A percentile compares a stretch with the other conserved stretches of the same genome.
Evolutionary conservation across 768 basidiomycete genomes (phyloP).

Genomic region (Brasilioporus rufonigricans): DNA sequence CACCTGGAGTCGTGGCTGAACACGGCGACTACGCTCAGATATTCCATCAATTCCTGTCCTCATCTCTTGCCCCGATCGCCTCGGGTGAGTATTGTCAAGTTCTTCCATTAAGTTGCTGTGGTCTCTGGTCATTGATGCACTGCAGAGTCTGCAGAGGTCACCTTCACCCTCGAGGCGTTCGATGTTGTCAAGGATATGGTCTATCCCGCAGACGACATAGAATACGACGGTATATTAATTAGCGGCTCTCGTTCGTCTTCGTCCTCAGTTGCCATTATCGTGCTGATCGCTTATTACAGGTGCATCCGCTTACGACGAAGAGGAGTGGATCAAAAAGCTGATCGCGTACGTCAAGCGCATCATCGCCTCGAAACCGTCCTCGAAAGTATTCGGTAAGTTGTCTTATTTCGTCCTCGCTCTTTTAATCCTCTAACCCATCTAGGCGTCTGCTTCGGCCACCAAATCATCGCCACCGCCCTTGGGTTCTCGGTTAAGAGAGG

Average conservation of each 20-base stretch:
- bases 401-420: not conserved
- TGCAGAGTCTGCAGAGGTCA: slow-evolving; percentile 6
- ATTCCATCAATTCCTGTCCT: slow-evolving; percentile 45
- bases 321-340: slow-evolving; percentile 38
- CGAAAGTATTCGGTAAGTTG: slow-evolving; percentile 68
- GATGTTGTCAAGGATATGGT: slow-evolving; percentile 63
- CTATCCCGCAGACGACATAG: slow-evolving; percentile 54
- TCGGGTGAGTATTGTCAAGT: slow-evolving; percentile 11
- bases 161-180: slow-evolving; percentile 61
- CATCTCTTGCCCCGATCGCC: slow-evolving; percentile 24
- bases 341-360: slow-evolving; percentile 54
- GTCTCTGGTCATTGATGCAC: not conserved
- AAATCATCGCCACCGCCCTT: slow-evolving; percentile 73
- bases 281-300: not conserved
- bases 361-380: slow-evolving; percentile 45
- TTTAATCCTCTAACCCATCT: not conserved
- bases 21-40: slow-evolving; percentile 58
- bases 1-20: slow-evolving; percentile 12
- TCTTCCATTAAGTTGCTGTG: not conserved
- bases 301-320: not conserved
- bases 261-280: too few species aligned
- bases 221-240: slow-evolving; percentile 70
- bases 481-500: slow-evolving; percentile 49
- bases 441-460: slow-evolving; percentile 94
- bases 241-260: slow-evolving; percentile 73